A percentile compares a stretch with the other conserved stretches of the same genome.
phyloP scores from a whole-genome alignment of 495 filamentous ascomycete genomes.

The Tuber melanosporum region DNA sequence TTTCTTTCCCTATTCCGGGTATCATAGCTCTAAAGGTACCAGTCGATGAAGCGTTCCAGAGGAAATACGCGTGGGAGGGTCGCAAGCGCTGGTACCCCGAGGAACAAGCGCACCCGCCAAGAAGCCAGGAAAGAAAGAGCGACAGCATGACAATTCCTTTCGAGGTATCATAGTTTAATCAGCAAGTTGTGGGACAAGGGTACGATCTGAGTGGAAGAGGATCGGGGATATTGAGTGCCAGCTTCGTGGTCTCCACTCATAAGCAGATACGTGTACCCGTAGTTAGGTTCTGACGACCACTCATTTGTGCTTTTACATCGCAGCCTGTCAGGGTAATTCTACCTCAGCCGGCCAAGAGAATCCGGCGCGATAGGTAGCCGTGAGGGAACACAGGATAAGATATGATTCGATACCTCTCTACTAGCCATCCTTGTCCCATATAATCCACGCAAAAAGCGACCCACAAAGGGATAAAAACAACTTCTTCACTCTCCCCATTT shows the following conservation, averaged over 20 bases:
- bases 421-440: not conserved
- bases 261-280: not conserved
- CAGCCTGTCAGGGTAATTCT: not conserved
- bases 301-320: not conserved
- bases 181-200: not conserved
- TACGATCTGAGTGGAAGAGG: not conserved
- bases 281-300: not conserved
- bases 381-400: not conserved
- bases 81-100: not conserved
- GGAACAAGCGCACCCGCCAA: not conserved
- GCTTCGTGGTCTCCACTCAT: not conserved
- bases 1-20: not conserved
- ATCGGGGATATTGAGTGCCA: not conserved
- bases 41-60: not conserved
- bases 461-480: not conserved
- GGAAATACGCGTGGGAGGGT: not conserved
- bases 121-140: not conserved
- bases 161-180: not conserved
- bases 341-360: not conserved
- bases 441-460: not conserved
- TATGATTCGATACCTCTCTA: too few species aligned
- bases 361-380: not conserved
- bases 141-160: not conserved
- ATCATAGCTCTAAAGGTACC: not conserved
- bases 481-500: not conserved